Percentiles rank a stretch among this genome's conserved stretches.
Conservation (phyloP, 495 filamentous ascomycete genomes). For the Penicillium arizonense region DNA sequence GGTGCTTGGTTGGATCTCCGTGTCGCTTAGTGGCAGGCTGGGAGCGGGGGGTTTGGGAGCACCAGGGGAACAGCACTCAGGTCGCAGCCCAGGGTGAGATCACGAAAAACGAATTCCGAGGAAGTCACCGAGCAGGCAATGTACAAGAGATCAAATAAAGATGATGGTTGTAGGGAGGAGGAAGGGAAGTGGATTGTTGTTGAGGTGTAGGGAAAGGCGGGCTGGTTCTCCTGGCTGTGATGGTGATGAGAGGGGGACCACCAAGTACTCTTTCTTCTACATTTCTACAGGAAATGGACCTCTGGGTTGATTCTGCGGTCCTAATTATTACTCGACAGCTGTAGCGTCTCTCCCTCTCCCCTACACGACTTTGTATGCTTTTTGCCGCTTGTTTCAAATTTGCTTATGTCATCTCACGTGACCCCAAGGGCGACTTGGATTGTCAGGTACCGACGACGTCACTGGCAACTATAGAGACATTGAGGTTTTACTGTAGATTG, state of each 20-base stretch:
- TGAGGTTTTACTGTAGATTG: too few species aligned
- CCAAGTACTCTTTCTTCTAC: neutral
- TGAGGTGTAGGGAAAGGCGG: slow-evolving; percentile 30
- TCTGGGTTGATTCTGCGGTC: neutral
- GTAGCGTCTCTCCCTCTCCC: neutral
- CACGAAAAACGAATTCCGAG: neutral
- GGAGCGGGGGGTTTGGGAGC: slow-evolving; percentile 34
- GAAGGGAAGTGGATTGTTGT: slow-evolving; percentile 20
- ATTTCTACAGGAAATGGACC: neutral
- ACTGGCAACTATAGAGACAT: neutral
- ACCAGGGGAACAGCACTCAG: slow-evolving; percentile 15
- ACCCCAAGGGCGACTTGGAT: neutral
- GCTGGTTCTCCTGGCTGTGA: slow-evolving; percentile 31
- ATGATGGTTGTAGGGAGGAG: slow-evolving; percentile 10
- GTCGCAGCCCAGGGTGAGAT: slow-evolving; percentile 15
- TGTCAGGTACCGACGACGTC: slow-evolving; percentile 4
- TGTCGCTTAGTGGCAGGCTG: slow-evolving; percentile 47
- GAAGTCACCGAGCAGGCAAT: neutral
- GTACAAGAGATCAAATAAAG: slow-evolving; percentile 3
- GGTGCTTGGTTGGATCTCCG: slow-evolving; percentile 40
- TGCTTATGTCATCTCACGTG: slow-evolving; percentile 29
- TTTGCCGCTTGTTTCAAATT: slow-evolving; percentile 22
- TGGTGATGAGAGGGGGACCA: slow-evolving; percentile 23
- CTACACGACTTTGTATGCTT: slow-evolving; percentile 14
- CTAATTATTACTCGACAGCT: slow-evolving; percentile 2